Conservation (phyloP, 164 flowering plant species). For the Liquidambar formosana region DNA sequence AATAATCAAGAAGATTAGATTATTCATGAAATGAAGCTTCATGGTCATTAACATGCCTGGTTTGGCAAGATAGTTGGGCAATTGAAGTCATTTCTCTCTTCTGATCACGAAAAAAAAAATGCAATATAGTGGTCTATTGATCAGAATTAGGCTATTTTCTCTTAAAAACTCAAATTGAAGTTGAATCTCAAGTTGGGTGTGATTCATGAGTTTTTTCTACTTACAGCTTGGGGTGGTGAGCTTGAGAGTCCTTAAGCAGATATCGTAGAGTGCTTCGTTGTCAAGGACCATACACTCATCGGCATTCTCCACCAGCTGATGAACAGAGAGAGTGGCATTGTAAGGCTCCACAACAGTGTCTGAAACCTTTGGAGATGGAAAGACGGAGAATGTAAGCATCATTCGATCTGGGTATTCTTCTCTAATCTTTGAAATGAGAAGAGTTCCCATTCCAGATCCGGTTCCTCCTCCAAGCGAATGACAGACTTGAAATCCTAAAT, state of each 20-base stretch:
- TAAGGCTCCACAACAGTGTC: slow-evolving; percentile 37
- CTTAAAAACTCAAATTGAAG: too few relatives aligned
- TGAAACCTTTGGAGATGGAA: slow-evolving; percentile 31
- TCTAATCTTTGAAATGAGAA: slow-evolving; percentile 31
- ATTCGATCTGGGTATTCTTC: slow-evolving; percentile 33
- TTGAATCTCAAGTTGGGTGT: background rate
- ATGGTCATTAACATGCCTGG: background rate
- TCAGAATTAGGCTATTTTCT: background rate
- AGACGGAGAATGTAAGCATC: slow-evolving; percentile 32
- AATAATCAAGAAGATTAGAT: background rate
- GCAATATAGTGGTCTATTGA: background rate
- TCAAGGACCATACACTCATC: slow-evolving; percentile 37
- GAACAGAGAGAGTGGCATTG: slow-evolving; percentile 34
- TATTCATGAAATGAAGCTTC: background rate
- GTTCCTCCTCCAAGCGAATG: slow-evolving; percentile 39
- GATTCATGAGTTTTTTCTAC: background rate
- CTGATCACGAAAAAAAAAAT: too few relatives aligned
- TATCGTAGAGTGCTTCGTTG: slow-evolving; percentile 35
- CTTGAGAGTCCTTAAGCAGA: slow-evolving; percentile 32
- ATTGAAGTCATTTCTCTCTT: too few relatives aligned
- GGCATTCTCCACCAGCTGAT: slow-evolving; percentile 34
- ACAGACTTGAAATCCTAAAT: slow-evolving; percentile 29
- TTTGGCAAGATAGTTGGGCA: background rate
- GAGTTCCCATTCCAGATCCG: slow-evolving; percentile 34
- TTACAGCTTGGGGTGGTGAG: slow-evolving; percentile 35